Base-by-base conservation (phyloP, 2,329 filamentous ascomycete genomes). In the Byssoonygena ceratinophila region DNA sequence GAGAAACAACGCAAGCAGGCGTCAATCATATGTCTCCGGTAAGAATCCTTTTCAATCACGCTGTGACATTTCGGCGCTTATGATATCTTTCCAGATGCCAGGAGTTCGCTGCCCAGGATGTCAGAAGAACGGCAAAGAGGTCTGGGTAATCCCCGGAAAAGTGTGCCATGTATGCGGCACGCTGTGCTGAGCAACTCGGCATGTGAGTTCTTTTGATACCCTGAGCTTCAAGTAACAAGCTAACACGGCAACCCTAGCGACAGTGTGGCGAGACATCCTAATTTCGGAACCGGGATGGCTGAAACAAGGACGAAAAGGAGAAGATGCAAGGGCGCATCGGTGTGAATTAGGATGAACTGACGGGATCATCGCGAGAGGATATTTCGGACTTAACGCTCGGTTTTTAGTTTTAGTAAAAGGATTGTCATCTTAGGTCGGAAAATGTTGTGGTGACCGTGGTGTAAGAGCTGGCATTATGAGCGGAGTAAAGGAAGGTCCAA, bases 121-220 rank as follows among this genome's bases (percentile, higher is more conserved):
- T 53, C 52, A 59, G 46, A 55, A 54, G 2, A 52, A 63, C 5
- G 68, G 69, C 22, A 59, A 66, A 49, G 69, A 71, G 57, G 61
- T 64, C 22, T 73, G 71, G 71, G 71, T 73, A 2, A 73, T 73
- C 51, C 70, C 71, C 4, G 71, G 71, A n/a, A 72, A 71, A 54
- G 64, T 67, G 56, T 73, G 71, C 54, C 70, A 72, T 57, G 59
- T 68, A 37, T 73, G 70, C 52, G 66, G 68, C 9, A 67, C 37
- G 2, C 39, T 39, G 39, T 59, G 57, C 50, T 59, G 50, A 36
- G 11, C 22, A 29, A 8, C 14, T 23, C 39, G 16, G 27, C 12
- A 40, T 45, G 25, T 22, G 49, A 22, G n/a, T 14, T 6, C 22
- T n/a, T 4, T 47, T 16, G 2, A 25, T 25, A 37, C 3, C 18